phyloP scores from a whole-genome alignment of 257 asterid species.

The Jaltomata sinuosa region DNA sequence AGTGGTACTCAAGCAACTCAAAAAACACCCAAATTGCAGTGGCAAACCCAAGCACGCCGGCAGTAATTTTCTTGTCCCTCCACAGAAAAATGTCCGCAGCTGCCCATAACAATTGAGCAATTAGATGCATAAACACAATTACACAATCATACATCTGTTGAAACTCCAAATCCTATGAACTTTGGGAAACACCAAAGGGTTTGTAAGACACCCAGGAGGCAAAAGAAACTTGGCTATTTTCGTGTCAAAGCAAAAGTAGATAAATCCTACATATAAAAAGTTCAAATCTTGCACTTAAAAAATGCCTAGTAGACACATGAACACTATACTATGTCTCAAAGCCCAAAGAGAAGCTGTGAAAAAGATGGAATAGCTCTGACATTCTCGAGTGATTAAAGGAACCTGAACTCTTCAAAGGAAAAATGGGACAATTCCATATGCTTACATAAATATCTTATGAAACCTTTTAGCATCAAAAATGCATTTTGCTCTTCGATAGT shows the following conservation, averaged over 20 bases:
- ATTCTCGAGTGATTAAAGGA: background rate
- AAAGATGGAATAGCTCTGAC: background rate
- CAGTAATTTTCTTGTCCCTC: constrained; percentile 81
- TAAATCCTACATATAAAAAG: background rate
- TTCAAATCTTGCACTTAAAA: background rate
- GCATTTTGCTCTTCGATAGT: background rate
- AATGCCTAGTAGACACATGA: background rate
- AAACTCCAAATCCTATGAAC: background rate
- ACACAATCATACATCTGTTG: background rate
- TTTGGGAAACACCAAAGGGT: background rate
- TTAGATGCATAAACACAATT: background rate
- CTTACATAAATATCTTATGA: background rate
- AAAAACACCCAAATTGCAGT: constrained; percentile 86
- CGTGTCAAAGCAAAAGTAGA: background rate
- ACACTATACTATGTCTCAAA: background rate
- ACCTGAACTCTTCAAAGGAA: background rate
- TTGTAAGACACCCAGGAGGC: background rate
- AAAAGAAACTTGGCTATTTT: background rate
- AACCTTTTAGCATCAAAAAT: background rate
- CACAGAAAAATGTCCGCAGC: constrained; percentile 95
- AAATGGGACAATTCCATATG: background rate
- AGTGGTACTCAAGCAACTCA: constrained; percentile 81
- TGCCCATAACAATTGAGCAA: constrained; percentile 10
- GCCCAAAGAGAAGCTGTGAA: background rate
- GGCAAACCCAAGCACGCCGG: constrained; percentile 69